phyloP scores from a whole-genome alignment of 2,329 filamentous ascomycete species.

The Harringtonia lauricola region DNA sequence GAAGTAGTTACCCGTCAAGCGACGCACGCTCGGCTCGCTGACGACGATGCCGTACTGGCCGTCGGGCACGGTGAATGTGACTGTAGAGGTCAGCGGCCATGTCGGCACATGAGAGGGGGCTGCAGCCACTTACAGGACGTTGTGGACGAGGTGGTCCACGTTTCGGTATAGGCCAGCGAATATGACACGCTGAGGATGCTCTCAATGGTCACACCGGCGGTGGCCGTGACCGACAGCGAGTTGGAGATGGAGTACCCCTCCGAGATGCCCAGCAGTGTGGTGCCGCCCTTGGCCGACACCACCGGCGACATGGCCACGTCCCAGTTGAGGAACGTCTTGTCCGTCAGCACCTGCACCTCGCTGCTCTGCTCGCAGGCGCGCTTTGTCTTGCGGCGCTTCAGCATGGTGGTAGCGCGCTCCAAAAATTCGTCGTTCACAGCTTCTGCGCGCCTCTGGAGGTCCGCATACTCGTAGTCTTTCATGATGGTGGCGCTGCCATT shows the following conservation, averaged over 20 bases:
- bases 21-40: constrained; percentile 2
- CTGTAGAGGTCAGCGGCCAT: neutral
- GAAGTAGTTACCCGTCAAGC: neutral
- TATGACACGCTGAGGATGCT: neutral
- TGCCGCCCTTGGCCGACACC: neutral
- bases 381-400: neutral
- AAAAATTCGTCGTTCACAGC: neutral
- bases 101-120: neutral
- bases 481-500: neutral
- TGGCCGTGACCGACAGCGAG: neutral
- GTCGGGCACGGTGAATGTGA: neutral
- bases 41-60: constrained; percentile 1
- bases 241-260: neutral
- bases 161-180: neutral
- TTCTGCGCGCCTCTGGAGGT: neutral
- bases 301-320: constrained; percentile 2
- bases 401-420: neutral
- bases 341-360: neutral
- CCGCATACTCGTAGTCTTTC: neutral
- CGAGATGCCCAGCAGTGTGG: neutral
- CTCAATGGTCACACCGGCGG: neutral
- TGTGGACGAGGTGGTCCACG: neutral
- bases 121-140: neutral
- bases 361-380: constrained; percentile 1
- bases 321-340: constrained; percentile 1